A percentile compares a stretch with the other conserved stretches of the same genome.
Conservation (phyloP, 2,329 filamentous ascomycete species). For the Aspergillus uvarum region DNA sequence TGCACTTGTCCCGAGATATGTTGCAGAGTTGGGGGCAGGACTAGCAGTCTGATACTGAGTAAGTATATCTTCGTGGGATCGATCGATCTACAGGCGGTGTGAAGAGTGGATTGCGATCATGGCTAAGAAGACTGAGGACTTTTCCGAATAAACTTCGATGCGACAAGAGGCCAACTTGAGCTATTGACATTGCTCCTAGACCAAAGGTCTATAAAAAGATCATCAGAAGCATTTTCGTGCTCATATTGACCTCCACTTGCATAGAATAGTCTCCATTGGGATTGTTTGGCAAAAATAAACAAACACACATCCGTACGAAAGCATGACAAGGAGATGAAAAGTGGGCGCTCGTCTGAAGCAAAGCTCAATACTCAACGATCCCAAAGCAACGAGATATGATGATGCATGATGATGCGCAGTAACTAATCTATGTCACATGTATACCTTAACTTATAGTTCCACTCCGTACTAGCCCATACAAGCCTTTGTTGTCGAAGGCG, state of each 20-base stretch:
- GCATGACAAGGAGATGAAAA: neutral
- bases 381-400: too few species aligned
- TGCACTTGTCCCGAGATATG: too few species aligned
- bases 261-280: neutral
- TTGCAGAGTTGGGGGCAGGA: neutral
- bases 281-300: neutral
- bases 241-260: neutral
- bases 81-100: neutral
- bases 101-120: neutral
- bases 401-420: too few species aligned
- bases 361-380: neutral
- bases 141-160: neutral
- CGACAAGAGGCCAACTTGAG: neutral
- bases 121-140: neutral
- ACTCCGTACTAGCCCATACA: neutral
- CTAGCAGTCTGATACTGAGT: too few species aligned
- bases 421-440: too few species aligned
- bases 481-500: neutral
- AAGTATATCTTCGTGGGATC: neutral
- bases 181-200: neutral
- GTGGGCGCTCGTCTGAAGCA: neutral
- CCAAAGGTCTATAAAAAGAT: neutral
- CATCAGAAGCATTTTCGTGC: neutral
- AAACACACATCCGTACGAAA: too few species aligned
- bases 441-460: neutral